Percentiles rank a stretch among this genome's conserved stretches.
phyloP scores from a whole-genome alignment of 495 filamentous ascomycete genomes.

The Clohesyomyces aquaticus region DNA sequence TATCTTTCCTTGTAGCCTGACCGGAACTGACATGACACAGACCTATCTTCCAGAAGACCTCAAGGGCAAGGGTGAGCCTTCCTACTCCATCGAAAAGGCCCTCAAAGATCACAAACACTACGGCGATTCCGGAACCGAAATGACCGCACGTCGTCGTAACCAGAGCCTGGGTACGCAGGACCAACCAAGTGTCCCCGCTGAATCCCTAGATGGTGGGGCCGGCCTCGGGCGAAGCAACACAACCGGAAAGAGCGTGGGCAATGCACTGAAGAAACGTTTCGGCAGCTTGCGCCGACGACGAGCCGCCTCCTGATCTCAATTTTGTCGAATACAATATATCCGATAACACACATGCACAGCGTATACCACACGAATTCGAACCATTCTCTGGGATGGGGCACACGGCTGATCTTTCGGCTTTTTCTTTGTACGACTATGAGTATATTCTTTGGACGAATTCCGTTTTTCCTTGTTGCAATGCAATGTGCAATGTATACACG shows the following conservation, averaged over 20 bases:
- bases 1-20: neutral
- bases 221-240: slow-evolving; percentile 33
- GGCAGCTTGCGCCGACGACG: slow-evolving; percentile 30
- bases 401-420: no score
- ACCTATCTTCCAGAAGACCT: slow-evolving; percentile 70
- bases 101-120: slow-evolving; percentile 57
- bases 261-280: slow-evolving; percentile 31
- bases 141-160: slow-evolving; percentile 42
- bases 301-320: slow-evolving; percentile 5
- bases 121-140: slow-evolving; percentile 42
- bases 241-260: slow-evolving; percentile 29
- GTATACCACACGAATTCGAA: no score
- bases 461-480: neutral
- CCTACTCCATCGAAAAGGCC: slow-evolving; percentile 67
- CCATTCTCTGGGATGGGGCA: no score
- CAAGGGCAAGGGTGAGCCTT: slow-evolving; percentile 81
- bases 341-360: no score
- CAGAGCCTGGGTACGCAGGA: slow-evolving; percentile 32
- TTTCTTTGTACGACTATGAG: no score
- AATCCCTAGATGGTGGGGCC: neutral
- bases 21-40: slow-evolving; percentile 47
- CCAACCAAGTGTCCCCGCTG: slow-evolving; percentile 7
- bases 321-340: no score
- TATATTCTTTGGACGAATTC: neutral
- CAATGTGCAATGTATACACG: neutral